phyloP scores from a whole-genome alignment of 2,329 filamentous ascomycete species.

The Talaromyces marneffei region DNA sequence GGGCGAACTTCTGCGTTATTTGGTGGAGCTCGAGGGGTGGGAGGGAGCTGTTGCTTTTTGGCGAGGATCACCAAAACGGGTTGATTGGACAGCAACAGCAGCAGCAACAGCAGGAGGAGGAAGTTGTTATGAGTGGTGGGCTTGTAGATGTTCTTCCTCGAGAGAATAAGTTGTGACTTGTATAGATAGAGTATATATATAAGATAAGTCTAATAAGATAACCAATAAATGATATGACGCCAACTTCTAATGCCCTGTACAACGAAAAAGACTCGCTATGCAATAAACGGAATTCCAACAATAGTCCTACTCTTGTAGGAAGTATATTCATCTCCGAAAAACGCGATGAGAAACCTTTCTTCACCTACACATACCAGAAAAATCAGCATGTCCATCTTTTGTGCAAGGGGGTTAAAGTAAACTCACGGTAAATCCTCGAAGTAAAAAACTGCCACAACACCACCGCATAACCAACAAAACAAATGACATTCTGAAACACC shows the following conservation, averaged over 20 bases:
- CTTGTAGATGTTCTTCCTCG: conserved; percentile 31
- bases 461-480: conserved; percentile 64
- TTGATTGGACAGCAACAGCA: conserved; percentile 40
- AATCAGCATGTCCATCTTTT: background rate
- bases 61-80: conserved; percentile 45
- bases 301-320: conserved; percentile 65
- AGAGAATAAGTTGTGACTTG: conserved; percentile 45
- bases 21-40: conserved; percentile 76
- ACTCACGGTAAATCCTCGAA: conserved; percentile 59
- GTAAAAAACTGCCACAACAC: conserved; percentile 86
- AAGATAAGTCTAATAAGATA: background rate
- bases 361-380: conserved; percentile 53
- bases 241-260: background rate
- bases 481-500: conserved; percentile 76
- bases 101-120: conserved; percentile 34
- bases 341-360: conserved; percentile 68
- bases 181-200: background rate
- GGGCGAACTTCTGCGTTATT: conserved; percentile 68
- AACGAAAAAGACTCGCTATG: conserved; percentile 20
- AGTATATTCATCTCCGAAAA: conserved; percentile 79
- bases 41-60: conserved; percentile 51
- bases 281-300: conserved; percentile 76
- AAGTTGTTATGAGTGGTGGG: conserved; percentile 52
- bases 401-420: too few species aligned
- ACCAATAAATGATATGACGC: background rate